Evolutionary conservation across 2,329 filamentous ascomycete genomes (phyloP), one percentile per base, ranked within the genome.

Genomic region (Monosporascus ibericus): DNA sequence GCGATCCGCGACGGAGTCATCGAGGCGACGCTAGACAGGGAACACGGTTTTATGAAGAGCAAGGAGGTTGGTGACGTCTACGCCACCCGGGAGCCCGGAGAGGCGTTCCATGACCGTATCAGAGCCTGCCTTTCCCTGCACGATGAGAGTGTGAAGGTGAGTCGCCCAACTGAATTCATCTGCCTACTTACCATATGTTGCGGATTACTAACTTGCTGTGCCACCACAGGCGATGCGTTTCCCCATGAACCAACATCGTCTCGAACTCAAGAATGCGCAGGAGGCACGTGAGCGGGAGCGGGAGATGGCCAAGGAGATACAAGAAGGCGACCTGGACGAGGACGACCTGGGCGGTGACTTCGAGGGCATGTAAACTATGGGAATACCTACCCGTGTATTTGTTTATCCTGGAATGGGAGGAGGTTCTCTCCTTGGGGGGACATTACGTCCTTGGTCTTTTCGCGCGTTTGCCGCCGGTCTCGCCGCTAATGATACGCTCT

Each of bases 281-380:
- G 95, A 99, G 73, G 94, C 94, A n/a, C 83, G 94, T 48, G 94
- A 99, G 71, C 82, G 94, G 20, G 94, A 99, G 77, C 83, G 94
- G 18, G 94, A 99, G 74, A 84, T 99, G 79, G 94, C 92, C 58
- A 97, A 97, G 80, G 94, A 99, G 78, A 97, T 99, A 67, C 90
- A 96, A 72, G 94, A 97, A 61, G 94, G 92, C 20, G 94, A 99
- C 67, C 81, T 96, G 71, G 94, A 97, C 64, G 94, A 96, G 64
- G 94, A 96, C 66, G 94, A 97, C 75, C 86, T 95, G 47, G 91
- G 90, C 50, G 92, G 91, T 53, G 92, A 96, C 66, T 97, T 96
- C 72, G 94, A 97, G 65, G 92, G 90, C 64, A 90, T 97, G 79
- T 97, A 82, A 68, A 64, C 53, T 63, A 66, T 57, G 53, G 52